These are phyloP conservation scores for Solanum hybrid DNA, from an alignment of 305 asterid genomes.

Conservation along the genomic window DNA sequence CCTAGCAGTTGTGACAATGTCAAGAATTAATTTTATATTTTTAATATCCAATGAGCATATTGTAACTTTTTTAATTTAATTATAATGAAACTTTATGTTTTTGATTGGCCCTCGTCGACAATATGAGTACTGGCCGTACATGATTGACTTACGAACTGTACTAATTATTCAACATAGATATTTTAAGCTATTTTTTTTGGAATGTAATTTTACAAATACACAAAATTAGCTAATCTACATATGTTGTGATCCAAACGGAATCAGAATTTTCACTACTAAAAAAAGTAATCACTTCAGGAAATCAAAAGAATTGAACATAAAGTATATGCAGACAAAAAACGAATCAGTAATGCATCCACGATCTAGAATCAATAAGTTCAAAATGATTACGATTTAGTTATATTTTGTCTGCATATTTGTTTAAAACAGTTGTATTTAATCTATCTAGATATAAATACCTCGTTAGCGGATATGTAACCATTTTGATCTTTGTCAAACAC, in stretches of 20 bases:
- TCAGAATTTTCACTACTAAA: neutral
- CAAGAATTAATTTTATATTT: neutral
- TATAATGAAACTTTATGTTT: neutral
- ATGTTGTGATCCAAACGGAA: neutral
- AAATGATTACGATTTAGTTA: neutral
- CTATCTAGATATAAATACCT: constrained; percentile 22
- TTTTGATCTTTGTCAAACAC: constrained; percentile 78
- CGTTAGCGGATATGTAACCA: constrained; percentile 65
- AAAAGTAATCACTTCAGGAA: neutral
- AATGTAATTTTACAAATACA: neutral
- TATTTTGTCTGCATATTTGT: neutral
- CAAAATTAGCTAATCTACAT: neutral
- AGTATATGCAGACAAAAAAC: neutral
- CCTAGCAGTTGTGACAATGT: neutral
- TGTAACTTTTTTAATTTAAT: neutral
- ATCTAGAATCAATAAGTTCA: neutral
- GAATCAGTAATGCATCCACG: neutral
- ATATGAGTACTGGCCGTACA: constrained; percentile 5
- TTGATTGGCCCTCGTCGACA: neutral
- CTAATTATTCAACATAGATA: neutral
- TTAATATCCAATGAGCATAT: neutral
- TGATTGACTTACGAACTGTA: neutral
- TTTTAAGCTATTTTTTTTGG: neutral
- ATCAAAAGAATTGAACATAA: neutral
- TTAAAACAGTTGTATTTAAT: neutral